Percentiles rank a stretch among this genome's conserved stretches.
These are phyloP conservation scores for Aspergillus sclerotiicarbonarius DNA, from an alignment of 495 filamentous ascomycete genomes.

Conservation along the genomic window DNA sequence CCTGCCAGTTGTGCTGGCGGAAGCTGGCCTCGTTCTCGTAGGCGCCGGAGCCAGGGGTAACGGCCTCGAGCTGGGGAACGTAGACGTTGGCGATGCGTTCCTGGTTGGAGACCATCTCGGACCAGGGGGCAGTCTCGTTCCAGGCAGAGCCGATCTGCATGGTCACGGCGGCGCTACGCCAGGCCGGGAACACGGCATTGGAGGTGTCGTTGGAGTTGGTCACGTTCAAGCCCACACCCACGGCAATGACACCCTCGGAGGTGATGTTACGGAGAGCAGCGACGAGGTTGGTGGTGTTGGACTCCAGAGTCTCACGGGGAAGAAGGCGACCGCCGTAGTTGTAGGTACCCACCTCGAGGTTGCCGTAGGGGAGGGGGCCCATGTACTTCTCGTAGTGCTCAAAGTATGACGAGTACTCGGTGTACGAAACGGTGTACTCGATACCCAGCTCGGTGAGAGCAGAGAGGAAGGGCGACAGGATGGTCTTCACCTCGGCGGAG, in stretches of 20 bases:
- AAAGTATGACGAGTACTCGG: conserved; percentile 42
- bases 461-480: conserved; percentile 32
- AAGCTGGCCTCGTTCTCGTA: conserved; percentile 50
- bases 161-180: conserved; percentile 52
- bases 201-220: conserved; percentile 35
- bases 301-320: conserved; percentile 44
- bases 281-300: conserved; percentile 44
- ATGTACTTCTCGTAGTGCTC: conserved; percentile 48
- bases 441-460: conserved; percentile 29
- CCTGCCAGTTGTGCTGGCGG: conserved; percentile 51
- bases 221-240: conserved; percentile 46
- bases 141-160: conserved; percentile 41
- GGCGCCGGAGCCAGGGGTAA: conserved; percentile 32
- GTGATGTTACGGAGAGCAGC: conserved; percentile 37
- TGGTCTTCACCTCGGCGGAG: conserved; percentile 24
- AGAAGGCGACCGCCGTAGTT: conserved; percentile 62
- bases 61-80: conserved; percentile 46
- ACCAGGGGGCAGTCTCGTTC: conserved; percentile 47
- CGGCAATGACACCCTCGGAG: conserved; percentile 41
- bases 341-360: conserved; percentile 43
- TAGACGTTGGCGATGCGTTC: conserved; percentile 37
- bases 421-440: conserved; percentile 23
- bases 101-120: conserved; percentile 38
- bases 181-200: conserved; percentile 56
- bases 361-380: conserved; percentile 36